phyloP scores from a whole-genome alignment of 1,139 yeast species.

The Debaryomycetaceae sp. region DNA sequence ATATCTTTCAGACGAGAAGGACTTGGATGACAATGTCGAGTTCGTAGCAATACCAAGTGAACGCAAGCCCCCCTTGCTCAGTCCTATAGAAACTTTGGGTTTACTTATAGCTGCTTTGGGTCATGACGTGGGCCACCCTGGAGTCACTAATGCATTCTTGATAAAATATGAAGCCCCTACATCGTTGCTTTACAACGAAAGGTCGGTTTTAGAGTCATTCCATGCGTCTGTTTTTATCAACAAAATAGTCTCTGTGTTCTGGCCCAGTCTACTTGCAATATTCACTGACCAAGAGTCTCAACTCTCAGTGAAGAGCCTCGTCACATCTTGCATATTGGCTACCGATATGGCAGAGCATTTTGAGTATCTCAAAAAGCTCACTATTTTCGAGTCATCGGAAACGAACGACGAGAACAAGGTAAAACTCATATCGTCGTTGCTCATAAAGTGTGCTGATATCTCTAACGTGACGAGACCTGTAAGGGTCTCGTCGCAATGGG shows the following conservation, averaged over 20 bases:
- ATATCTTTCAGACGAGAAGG: constrained; percentile 1
- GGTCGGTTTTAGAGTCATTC: constrained; percentile 78
- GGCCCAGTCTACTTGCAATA: constrained; percentile 53
- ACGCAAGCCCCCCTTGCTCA: constrained; percentile 19
- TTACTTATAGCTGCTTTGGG: constrained; percentile 83
- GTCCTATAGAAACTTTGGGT: constrained; percentile 51
- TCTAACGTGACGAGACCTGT: constrained; percentile 86
- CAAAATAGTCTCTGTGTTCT: constrained; percentile 53
- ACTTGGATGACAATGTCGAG: constrained; percentile 1
- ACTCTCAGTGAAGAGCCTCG: constrained; percentile 27
- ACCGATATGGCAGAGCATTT: constrained; percentile 95
- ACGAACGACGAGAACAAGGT: constrained; percentile 24
- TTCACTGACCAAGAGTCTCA: constrained; percentile 16
- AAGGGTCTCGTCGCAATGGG: constrained; percentile 81
- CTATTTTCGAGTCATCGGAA: constrained; percentile 19
- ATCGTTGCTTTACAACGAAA: constrained; percentile 57
- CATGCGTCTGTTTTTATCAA: constrained; percentile 70
- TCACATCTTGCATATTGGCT: constrained; percentile 60
- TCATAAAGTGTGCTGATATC: constrained; percentile 91
- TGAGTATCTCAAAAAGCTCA: constrained; percentile 58
- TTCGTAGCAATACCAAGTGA: constrained; percentile 2
- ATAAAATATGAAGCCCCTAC: constrained; percentile 62
- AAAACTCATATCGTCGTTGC: constrained; percentile 57
- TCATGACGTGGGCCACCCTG: constrained; percentile 97
- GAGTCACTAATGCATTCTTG: constrained; percentile 78